Evolutionary conservation across 2,329 filamentous ascomycete species (phyloP).

Genomic region (Penicillium capsulatum): DNA sequence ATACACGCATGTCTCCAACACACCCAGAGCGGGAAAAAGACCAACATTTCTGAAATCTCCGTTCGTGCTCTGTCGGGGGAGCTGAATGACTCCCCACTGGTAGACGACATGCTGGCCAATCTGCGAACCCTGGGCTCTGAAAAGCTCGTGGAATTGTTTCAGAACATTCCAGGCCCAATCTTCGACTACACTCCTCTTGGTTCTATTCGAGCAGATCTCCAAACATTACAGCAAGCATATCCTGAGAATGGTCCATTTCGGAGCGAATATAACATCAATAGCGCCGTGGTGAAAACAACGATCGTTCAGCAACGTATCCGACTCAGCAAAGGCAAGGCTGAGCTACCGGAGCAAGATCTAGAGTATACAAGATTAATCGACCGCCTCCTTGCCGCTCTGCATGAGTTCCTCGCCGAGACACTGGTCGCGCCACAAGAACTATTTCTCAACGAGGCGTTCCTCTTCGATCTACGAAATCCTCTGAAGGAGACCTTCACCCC

Average conservation of each 20-base stretch:
- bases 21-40: slow-evolving; percentile 29
- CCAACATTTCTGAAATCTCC: slow-evolving; percentile 35
- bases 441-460: slow-evolving; percentile 54
- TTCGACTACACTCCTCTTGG: slow-evolving; percentile 36
- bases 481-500: slow-evolving; percentile 57
- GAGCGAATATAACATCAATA: slow-evolving; percentile 69
- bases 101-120: slow-evolving; percentile 51
- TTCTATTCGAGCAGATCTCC: slow-evolving; percentile 46
- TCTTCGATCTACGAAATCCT: slow-evolving; percentile 56
- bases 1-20: slow-evolving; percentile 27
- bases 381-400: slow-evolving; percentile 44
- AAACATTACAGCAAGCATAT: slow-evolving; percentile 46
- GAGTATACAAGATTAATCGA: slow-evolving; percentile 54
- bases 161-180: slow-evolving; percentile 32
- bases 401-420: slow-evolving; percentile 43
- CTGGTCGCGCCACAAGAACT: slow-evolving; percentile 50
- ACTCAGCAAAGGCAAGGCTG: slow-evolving; percentile 54
- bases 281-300: slow-evolving; percentile 53
- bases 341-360: slow-evolving; percentile 51
- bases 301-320: slow-evolving; percentile 58
- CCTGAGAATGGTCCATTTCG: slow-evolving; percentile 54
- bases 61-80: slow-evolving; percentile 49
- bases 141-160: slow-evolving; percentile 42
- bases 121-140: slow-evolving; percentile 53
- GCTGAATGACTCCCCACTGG: slow-evolving; percentile 47